These are phyloP conservation scores for Allium cepa DNA, from an alignment of 106 monocot species.

Conservation along the genomic window DNA sequence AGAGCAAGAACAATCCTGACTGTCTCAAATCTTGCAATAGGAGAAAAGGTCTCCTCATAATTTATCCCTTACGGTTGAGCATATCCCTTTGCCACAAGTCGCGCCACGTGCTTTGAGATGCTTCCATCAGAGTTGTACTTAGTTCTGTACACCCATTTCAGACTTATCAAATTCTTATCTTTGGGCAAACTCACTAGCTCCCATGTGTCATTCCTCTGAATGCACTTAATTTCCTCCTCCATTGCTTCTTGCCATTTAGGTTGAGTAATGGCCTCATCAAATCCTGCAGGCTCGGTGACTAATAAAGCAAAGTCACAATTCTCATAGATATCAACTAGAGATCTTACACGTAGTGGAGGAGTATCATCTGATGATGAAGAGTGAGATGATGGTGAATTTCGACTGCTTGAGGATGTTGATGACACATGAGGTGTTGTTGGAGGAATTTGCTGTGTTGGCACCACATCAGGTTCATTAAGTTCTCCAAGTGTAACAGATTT, in stretches of 20 bases:
- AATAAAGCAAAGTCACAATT: slow-evolving; percentile 1
- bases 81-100: background rate
- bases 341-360: background rate
- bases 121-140: slow-evolving; percentile 5
- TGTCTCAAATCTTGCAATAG: background rate
- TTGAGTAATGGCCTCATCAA: slow-evolving; percentile 2
- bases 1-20: slow-evolving; percentile 1
- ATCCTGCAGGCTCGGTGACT: background rate
- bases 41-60: background rate
- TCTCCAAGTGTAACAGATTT: too few species aligned
- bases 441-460: slow-evolving; percentile 1
- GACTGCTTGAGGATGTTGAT: slow-evolving; percentile 3
- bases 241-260: background rate
- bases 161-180: background rate
- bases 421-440: background rate
- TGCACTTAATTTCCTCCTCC: background rate
- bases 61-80: background rate
- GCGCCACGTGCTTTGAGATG: background rate
- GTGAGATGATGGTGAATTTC: background rate
- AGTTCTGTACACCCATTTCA: slow-evolving; percentile 1
- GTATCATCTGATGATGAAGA: background rate
- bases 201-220: slow-evolving; percentile 3
- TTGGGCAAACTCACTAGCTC: background rate
- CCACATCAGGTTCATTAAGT: too few species aligned
- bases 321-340: slow-evolving; percentile 1